These are phyloP conservation scores for Fistulifera solaris DNA, from an alignment of 108 stramenopile species.

Conservation along the genomic window DNA sequence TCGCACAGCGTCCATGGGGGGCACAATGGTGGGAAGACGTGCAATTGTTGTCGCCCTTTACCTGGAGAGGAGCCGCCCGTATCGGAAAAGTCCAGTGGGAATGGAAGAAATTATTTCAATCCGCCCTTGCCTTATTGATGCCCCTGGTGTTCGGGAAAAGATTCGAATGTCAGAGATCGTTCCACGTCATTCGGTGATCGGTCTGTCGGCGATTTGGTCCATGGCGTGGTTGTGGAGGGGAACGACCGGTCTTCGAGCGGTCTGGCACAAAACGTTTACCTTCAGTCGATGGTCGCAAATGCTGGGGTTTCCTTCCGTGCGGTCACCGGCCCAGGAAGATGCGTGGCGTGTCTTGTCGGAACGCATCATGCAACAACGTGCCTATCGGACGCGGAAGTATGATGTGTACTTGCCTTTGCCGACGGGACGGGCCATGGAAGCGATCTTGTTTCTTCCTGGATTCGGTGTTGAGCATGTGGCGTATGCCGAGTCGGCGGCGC, in stretches of 20 bases:
- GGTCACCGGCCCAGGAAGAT: neutral
- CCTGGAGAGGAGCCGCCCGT: neutral
- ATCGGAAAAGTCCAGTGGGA: slow-evolving; percentile 1
- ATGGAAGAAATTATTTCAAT: neutral
- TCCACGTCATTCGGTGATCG: no score
- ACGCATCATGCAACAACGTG: slow-evolving; percentile 6
- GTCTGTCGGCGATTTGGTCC: no score
- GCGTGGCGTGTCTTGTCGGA: neutral
- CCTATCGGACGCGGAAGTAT: slow-evolving; percentile 19
- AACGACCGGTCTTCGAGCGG: no score
- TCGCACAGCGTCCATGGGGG: neutral
- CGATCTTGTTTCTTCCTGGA: slow-evolving; percentile 17
- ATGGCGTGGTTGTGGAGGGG: no score
- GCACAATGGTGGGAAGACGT: neutral
- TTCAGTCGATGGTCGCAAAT: no score
- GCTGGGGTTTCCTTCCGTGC: neutral
- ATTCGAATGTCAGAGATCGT: no score
- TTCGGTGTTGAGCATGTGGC: slow-evolving; percentile 17
- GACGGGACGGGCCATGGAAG: neutral
- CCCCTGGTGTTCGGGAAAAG: no score
- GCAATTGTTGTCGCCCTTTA: neutral
- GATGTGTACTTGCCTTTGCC: slow-evolving; percentile 22
- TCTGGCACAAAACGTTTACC: no score
- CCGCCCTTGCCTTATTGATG: no score
- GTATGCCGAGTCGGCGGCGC: slow-evolving; percentile 17